A percentile compares a stretch with the other conserved stretches of the same genome.
phyloP scores from a whole-genome alignment of 495 filamentous ascomycete genomes.

The Ramalina intermedia region DNA sequence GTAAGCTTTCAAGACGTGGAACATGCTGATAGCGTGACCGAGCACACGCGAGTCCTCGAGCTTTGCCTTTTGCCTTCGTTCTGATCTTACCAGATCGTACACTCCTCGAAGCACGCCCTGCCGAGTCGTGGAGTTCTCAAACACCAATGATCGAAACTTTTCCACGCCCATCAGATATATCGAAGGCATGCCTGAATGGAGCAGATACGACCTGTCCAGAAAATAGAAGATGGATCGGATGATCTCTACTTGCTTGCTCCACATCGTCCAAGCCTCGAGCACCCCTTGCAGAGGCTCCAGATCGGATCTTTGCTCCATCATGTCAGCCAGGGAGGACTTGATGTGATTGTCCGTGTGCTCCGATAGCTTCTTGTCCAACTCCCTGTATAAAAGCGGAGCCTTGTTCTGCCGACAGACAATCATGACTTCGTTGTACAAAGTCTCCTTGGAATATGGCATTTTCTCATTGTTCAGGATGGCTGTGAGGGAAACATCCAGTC shows the following conservation, averaged over 20 bases:
- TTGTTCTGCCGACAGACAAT: slow-evolving; percentile 69
- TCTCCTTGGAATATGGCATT: slow-evolving; percentile 57
- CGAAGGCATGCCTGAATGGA: slow-evolving; percentile 41
- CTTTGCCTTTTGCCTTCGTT: slow-evolving; percentile 39
- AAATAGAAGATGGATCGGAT: slow-evolving; percentile 84
- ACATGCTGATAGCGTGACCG: slow-evolving; percentile 58
- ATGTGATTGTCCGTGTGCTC: slow-evolving; percentile 43
- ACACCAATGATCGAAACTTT: slow-evolving; percentile 41
- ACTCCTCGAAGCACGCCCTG: slow-evolving; percentile 51
- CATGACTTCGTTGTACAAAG: slow-evolving; percentile 79
- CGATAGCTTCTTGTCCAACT: slow-evolving; percentile 47
- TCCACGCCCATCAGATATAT: slow-evolving; percentile 47
- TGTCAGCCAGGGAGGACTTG: slow-evolving; percentile 35
- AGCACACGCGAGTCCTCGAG: slow-evolving; percentile 42
- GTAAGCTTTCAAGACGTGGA: slow-evolving; percentile 71
- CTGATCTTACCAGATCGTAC: slow-evolving; percentile 59
- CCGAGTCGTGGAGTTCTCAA: slow-evolving; percentile 36
- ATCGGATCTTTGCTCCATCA: slow-evolving; percentile 34
- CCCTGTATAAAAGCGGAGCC: slow-evolving; percentile 47
- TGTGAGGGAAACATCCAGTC: slow-evolving; percentile 56
- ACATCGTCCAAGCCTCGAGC: slow-evolving; percentile 57
- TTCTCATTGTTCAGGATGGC: slow-evolving; percentile 53
- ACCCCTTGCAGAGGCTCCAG: slow-evolving; percentile 51
- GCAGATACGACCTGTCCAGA: slow-evolving; percentile 75
- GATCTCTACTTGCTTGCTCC: slow-evolving; percentile 61